Base-by-base conservation (phyloP, 78 protist species). In the Creolimax fragrantissima region DNA sequence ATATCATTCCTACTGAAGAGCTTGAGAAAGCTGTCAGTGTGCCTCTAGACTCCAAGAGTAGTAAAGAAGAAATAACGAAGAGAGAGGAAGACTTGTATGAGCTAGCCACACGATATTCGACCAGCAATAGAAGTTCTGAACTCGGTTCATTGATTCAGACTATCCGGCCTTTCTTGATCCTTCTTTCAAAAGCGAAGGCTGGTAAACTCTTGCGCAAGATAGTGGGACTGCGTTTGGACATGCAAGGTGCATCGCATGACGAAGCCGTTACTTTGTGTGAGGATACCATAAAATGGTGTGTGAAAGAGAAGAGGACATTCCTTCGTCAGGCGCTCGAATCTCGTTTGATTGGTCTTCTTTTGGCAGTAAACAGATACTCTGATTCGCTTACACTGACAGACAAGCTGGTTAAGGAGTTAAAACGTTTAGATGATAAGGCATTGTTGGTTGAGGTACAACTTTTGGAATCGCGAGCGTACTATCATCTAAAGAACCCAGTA, bases 371-470 rank as follows among this genome's bases (percentile, higher is more conserved):
- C 32, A 3, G 6, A 17, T 89, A 66, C 45, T 32, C 35, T 3
- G 45, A 45, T 41, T 97, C 99, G 5, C 94, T 97, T 32, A 17
- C 3, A 3, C 95, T 95, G 17, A 39, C 96, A 41, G 35, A 41
- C 36, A n/a, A 93, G 41, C 93, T 99, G 32, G 89, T 98, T 47
- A 7, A 90, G 41, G 99, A 99, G 95, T 97, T 98, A 85, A 97
- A 97, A 93, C 85, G 93, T 39, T 94, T 98, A 35, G 99, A 98
- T 93, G 99, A 98, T 93, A 97, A 97, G 92, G 96, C 95, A 45
- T 97, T 97, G 74, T 96, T 98, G 44, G 97, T 98, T 2, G 99
- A 98, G 91, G 95, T 97, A 89, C 98, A 96, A 37, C 93, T 98
- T 32, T 90, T 97, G 37, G 99, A 98, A 85, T 44, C 83, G 3